phyloP scores from a whole-genome alignment of 257 asterid species.

The Solanum megistacrolobum region DNA sequence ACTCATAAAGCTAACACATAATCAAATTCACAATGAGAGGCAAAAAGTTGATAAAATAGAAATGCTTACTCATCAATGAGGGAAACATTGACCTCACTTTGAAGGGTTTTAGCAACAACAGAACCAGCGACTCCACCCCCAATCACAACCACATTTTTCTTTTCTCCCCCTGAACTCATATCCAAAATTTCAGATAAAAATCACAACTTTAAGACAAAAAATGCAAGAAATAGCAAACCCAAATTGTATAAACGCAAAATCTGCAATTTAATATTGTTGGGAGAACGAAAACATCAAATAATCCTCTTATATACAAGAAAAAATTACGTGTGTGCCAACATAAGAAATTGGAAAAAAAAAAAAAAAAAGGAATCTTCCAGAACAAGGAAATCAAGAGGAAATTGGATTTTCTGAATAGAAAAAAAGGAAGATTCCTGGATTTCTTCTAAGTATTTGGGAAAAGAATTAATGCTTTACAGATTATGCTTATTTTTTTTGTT shows the following conservation, averaged over 20 bases:
- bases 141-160: constrained; percentile 59
- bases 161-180: constrained; percentile 27
- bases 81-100: constrained; percentile 41
- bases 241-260: neutral
- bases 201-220: neutral
- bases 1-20: neutral
- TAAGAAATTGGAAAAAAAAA: neutral
- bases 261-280: neutral
- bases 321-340: neutral
- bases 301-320: neutral
- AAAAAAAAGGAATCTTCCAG: neutral
- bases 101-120: constrained; percentile 52
- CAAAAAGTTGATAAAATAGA: neutral
- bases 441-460: neutral
- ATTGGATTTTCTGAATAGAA: neutral
- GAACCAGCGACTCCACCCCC: constrained; percentile 90
- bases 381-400: neutral
- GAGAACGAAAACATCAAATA: neutral
- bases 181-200: neutral
- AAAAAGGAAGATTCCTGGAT: neutral
- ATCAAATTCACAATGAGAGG: neutral
- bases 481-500: neutral
- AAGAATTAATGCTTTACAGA: neutral
- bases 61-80: constrained; percentile 66
- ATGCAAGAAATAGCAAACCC: neutral